Evolutionary conservation across 2,329 filamentous ascomycete genomes (phyloP).

Genomic region (Fusarium oxysporum): DNA sequence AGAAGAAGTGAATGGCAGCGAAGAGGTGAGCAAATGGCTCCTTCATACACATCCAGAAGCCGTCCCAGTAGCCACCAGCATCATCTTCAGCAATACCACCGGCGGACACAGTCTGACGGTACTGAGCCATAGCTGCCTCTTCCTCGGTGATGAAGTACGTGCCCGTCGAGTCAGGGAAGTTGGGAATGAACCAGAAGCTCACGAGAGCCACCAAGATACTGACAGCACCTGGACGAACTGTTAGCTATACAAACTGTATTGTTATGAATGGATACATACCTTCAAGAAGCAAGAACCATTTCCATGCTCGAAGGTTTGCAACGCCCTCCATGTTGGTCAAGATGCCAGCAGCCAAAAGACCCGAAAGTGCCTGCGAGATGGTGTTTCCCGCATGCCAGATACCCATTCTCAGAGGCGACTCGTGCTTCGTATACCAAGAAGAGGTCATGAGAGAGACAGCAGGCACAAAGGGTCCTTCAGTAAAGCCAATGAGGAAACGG

Average conservation of each 20-base stretch:
- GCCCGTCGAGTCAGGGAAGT: constrained; percentile 49
- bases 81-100: constrained; percentile 53
- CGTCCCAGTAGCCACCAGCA: constrained; percentile 54
- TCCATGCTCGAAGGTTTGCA: constrained; percentile 51
- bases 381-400: constrained; percentile 60
- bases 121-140: constrained; percentile 53
- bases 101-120: constrained; percentile 51
- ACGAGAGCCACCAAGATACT: constrained; percentile 49
- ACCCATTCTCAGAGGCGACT: constrained; percentile 57
- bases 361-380: constrained; percentile 58
- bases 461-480: constrained; percentile 57
- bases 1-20: constrained; percentile 54
- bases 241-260: not conserved
- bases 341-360: constrained; percentile 57
- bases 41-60: constrained; percentile 47
- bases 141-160: constrained; percentile 53
- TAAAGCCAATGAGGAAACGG: constrained; percentile 49
- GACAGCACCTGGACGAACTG: constrained; percentile 33
- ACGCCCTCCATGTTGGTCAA: constrained; percentile 57
- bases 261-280: not conserved
- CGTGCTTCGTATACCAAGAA: constrained; percentile 60
- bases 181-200: constrained; percentile 53
- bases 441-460: constrained; percentile 57
- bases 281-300: constrained; percentile 58
- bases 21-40: constrained; percentile 55